These are phyloP conservation scores for Metschnikowia santaceciliae DNA, from an alignment of 805 yeast species.

Conservation along the genomic window DNA sequence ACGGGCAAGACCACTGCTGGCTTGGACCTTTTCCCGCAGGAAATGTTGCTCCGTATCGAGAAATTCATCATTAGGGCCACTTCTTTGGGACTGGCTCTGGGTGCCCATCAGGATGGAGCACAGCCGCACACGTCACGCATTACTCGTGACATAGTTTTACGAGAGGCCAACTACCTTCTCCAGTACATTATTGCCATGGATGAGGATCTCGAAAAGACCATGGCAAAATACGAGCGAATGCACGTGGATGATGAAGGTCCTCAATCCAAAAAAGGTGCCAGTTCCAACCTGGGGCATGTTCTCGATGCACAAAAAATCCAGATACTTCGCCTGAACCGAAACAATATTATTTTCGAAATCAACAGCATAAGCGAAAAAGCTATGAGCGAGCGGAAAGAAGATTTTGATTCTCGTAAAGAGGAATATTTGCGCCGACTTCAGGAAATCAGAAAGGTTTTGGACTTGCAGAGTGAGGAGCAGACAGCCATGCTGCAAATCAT, in stretches of 20 bases:
- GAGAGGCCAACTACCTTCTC: slow-evolving; percentile 35
- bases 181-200: slow-evolving; percentile 32
- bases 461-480: slow-evolving; percentile 25
- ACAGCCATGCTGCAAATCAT: slow-evolving; percentile 12
- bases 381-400: slow-evolving; percentile 21
- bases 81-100: slow-evolving; percentile 15
- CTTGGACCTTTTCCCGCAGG: slow-evolving; percentile 29
- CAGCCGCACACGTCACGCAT: slow-evolving; percentile 5
- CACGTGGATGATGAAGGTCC: neutral
- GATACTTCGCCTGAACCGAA: slow-evolving; percentile 21
- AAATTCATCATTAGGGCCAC: slow-evolving; percentile 39
- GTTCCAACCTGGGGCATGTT: neutral
- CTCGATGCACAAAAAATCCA: slow-evolving; percentile 8
- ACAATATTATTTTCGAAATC: slow-evolving; percentile 26
- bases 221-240: neutral
- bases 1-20: slow-evolving; percentile 33
- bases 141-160: slow-evolving; percentile 29
- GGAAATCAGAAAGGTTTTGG: slow-evolving; percentile 22
- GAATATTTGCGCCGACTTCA: slow-evolving; percentile 22
- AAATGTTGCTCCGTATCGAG: slow-evolving; percentile 30
- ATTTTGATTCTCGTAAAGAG: slow-evolving; percentile 23
- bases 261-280: neutral
- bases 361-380: slow-evolving; percentile 32
- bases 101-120: slow-evolving; percentile 8
- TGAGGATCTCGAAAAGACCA: slow-evolving; percentile 22